Conservation (phyloP, 2,329 filamentous ascomycete species). For the Sporothrix globosa region DNA sequence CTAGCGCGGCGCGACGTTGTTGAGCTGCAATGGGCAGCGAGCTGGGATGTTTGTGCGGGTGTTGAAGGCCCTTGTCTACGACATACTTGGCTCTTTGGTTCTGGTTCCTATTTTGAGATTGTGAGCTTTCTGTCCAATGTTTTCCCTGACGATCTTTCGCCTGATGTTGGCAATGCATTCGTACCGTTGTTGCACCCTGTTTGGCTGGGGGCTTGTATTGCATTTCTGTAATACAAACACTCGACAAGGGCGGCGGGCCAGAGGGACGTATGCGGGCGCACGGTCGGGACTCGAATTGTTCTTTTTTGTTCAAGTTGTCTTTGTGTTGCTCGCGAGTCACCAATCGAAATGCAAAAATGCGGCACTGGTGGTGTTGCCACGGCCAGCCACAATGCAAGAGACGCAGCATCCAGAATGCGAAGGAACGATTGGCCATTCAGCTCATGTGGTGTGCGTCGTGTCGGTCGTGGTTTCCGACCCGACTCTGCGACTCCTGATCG, state of each 20-base stretch:
- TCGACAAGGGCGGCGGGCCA: neutral
- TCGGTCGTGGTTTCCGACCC: constrained; percentile 26
- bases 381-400: constrained; percentile 27
- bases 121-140: neutral
- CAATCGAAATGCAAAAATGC: neutral
- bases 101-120: constrained; percentile 26
- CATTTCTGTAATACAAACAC: constrained; percentile 7
- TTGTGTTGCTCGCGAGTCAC: constrained; percentile 10
- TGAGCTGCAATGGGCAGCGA: neutral
- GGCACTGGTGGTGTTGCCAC: neutral
- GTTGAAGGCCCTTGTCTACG: neutral
- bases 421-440: constrained; percentile 5
- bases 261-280: neutral
- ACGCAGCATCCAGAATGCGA: constrained; percentile 15
- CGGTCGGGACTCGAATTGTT: constrained; percentile 17
- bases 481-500: constrained; percentile 30
- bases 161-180: neutral
- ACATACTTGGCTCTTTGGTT: neutral
- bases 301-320: neutral
- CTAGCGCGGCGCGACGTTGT: constrained; percentile 40
- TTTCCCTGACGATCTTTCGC: neutral
- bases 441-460: constrained; percentile 12
- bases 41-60: constrained; percentile 2
- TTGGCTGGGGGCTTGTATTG: constrained; percentile 5
- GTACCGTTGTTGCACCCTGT: neutral